These are phyloP conservation scores for Cladosporium austrohemisphaericum DNA, from an alignment of 2,329 filamentous ascomycete species.

Conservation along the genomic window DNA sequence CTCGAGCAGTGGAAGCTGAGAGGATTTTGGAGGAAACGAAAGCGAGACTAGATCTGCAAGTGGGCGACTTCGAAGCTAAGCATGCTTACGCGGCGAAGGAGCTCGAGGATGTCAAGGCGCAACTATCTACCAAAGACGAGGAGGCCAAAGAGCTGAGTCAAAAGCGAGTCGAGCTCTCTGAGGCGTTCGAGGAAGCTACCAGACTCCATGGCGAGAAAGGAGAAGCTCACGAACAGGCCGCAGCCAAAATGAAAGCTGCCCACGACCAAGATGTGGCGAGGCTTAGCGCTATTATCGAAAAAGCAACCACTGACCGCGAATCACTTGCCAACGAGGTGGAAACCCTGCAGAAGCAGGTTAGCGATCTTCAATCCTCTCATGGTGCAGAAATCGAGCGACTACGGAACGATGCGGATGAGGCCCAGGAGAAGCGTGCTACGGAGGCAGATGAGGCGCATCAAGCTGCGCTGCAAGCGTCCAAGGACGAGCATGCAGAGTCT, in stretches of 20 bases:
- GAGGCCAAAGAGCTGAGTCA: slow-evolving; percentile 3
- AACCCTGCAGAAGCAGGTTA: neutral
- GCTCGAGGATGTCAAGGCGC: neutral
- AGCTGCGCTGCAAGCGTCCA: slow-evolving; percentile 11
- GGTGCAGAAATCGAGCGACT: slow-evolving; percentile 15
- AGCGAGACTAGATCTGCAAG: neutral
- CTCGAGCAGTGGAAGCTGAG: neutral
- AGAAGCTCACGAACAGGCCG: slow-evolving; percentile 2
- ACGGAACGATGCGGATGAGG: slow-evolving; percentile 11
- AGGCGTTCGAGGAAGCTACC: slow-evolving; percentile 13
- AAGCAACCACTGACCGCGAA: neutral
- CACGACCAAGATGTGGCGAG: slow-evolving; percentile 5
- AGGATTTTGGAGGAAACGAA: neutral
- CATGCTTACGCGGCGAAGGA: neutral
- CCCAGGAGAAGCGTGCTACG: slow-evolving; percentile 1
- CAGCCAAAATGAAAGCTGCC: slow-evolving; percentile 2
- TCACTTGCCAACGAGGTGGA: neutral
- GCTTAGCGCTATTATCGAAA: neutral
- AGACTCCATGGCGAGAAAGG: neutral
- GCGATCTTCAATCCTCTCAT: neutral
- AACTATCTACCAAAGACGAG: neutral
- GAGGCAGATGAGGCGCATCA: slow-evolving; percentile 5
- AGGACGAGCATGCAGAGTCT: slow-evolving; percentile 7
- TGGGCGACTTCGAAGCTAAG: slow-evolving; percentile 5
- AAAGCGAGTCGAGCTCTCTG: slow-evolving; percentile 8